Evolutionary conservation across 768 basidiomycete genomes (phyloP).

Genomic region (Melanogaster broomeanus): DNA sequence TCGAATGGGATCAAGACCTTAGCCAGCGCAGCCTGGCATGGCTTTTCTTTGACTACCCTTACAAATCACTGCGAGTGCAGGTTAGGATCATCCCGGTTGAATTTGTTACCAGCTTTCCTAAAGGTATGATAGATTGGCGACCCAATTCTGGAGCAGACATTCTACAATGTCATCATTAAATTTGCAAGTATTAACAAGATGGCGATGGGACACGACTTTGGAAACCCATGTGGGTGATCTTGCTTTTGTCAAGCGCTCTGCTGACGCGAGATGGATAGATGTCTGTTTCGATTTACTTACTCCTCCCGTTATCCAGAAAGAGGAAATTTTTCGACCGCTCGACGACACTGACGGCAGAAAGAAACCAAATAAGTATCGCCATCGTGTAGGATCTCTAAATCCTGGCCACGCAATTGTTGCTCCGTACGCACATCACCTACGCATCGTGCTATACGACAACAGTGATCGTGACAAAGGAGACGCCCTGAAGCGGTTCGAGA

Average conservation of each 20-base stretch:
- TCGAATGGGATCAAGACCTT: constrained; percentile 67
- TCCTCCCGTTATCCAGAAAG: constrained; percentile 64
- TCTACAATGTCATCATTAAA: constrained; percentile 51
- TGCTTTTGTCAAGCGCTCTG: constrained; percentile 6
- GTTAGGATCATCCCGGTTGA: constrained; percentile 36
- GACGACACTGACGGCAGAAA: constrained; percentile 35
- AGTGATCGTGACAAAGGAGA: constrained; percentile 34
- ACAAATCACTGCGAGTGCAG: constrained; percentile 63
- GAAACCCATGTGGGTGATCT: constrained; percentile 57
- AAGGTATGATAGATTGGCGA: constrained; percentile 55
- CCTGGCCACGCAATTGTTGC: constrained; percentile 60
- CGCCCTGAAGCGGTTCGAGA: constrained; percentile 49
- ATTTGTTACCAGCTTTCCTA: neutral
- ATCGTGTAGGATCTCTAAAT: constrained; percentile 59
- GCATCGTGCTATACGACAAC: constrained; percentile 57
- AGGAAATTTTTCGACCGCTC: constrained; percentile 58
- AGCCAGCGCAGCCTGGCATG: constrained; percentile 47
- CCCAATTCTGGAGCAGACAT: constrained; percentile 48
- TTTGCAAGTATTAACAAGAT: constrained; percentile 63
- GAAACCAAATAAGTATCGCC: constrained; percentile 42
- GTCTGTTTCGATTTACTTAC: constrained; percentile 67
- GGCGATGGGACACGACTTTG: constrained; percentile 58
- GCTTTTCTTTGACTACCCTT: constrained; percentile 65
- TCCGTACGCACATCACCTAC: constrained; percentile 72
- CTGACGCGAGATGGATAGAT: constrained; percentile 39